Evolutionary conservation across 768 basidiomycete species (phyloP), one percentile per base, ranked within the genome.

Genomic region (Tricholomella constricta): DNA sequence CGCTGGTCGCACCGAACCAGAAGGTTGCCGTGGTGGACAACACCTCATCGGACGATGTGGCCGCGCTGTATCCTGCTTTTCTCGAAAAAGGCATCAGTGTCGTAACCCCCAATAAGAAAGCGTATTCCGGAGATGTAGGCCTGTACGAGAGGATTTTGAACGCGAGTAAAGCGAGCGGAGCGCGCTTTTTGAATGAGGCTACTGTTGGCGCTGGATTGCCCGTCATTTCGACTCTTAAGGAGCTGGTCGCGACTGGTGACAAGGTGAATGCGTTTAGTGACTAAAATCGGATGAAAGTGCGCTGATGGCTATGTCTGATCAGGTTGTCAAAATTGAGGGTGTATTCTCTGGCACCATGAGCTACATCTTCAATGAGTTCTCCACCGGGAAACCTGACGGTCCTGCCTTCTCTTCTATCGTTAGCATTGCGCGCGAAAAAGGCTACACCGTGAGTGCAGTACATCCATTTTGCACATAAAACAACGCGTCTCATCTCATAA

Each of bases 311-410:
- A 42, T 23, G 22, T 22, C 7, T 38, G 29, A 36, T 22, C 55
- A 91, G 88, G 76, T 96, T 56, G 73, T 78, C 62, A 96, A 92
- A 77, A 91, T 98, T 59, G 97, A 99, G 70, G 97, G 97, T 34
- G 97, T 98, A 19, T 92, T 99, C 70, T 94, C 91, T 4, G 97
- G 97, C 8, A 99, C 97, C 2, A 84, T 99, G 79, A 93, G 89
- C 67, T 99, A 98, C 75, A 98, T 99, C 74, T 99, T 99, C 81
- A 98, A 98, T 74, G 86, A 94, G 57, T 92, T 94, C 74, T 87
- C 91, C 2, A 86, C 84, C 4, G 85, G 83, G 1, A 78, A 80
- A 41, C 72, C 84, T 4, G 80, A 81, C 44, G 88, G 88, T 0
- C 86, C 87, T 1, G 73, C 75, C 25, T 98, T 99, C 73, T 96